phyloP scores from a whole-genome alignment of 441 rosid genomes.

The Brassica hybrid region DNA sequence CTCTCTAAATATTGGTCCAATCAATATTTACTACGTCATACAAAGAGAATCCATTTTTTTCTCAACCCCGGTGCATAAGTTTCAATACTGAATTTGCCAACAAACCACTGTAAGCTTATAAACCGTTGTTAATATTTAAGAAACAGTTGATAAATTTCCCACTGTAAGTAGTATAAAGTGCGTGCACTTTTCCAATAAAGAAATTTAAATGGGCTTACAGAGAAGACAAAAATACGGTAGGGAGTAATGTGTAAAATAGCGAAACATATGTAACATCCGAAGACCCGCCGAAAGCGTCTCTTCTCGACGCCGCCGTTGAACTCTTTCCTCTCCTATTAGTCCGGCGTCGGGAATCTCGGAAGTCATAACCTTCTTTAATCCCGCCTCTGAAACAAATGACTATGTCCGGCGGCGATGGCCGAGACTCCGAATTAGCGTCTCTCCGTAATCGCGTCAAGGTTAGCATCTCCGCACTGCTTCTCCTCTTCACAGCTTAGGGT shows the following conservation, averaged over 20 bases:
- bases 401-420: conserved; percentile 36
- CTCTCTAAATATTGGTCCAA: no score
- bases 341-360: conserved; percentile 19
- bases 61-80: no score
- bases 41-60: no score
- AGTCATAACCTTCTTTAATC: not conserved
- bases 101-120: no score
- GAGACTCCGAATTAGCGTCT: conserved; percentile 46
- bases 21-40: no score
- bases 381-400: conserved; percentile 18
- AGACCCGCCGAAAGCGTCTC: not conserved
- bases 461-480: conserved; percentile 12
- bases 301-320: conserved; percentile 28
- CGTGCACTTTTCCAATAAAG: no score
- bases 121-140: no score
- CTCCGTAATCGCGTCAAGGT: conserved; percentile 66
- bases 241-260: conserved; percentile 16
- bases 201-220: not conserved
- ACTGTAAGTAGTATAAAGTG: no score
- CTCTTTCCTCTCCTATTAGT: not conserved
- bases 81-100: no score
- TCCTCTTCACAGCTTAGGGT: no score
- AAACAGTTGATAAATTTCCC: no score
- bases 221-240: not conserved
- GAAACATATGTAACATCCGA: not conserved